These are phyloP conservation scores for Xenosphaeropsis pyriputrescens DNA, from an alignment of 2,329 filamentous ascomycete genomes.

Conservation along the genomic window DNA sequence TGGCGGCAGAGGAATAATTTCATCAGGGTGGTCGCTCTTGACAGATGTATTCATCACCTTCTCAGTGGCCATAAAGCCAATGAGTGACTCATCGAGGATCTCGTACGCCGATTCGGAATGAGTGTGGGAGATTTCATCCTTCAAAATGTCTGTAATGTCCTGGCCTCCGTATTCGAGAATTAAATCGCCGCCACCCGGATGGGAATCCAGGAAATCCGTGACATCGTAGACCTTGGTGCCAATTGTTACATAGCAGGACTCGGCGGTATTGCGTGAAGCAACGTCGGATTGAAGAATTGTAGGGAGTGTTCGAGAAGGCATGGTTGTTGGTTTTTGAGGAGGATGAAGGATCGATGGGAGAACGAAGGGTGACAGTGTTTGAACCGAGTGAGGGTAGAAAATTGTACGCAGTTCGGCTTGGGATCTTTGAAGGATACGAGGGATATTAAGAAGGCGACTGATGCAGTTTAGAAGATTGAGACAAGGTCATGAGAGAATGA, in stretches of 20 bases:
- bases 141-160: conserved; percentile 70
- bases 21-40: conserved; percentile 19
- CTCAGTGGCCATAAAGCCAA: conserved; percentile 63
- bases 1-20: conserved; percentile 36
- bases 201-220: conserved; percentile 77
- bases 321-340: conserved; percentile 22
- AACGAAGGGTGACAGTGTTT: too few species aligned
- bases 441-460: too few species aligned
- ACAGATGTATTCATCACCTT: conserved; percentile 20
- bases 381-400: too few species aligned
- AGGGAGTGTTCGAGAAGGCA: conserved; percentile 72
- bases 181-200: conserved; percentile 80
- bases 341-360: too few species aligned
- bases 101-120: conserved; percentile 95
- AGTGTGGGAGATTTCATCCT: conserved; percentile 66
- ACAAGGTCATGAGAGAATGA: too few species aligned
- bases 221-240: conserved; percentile 89
- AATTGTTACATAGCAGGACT: conserved; percentile 88
- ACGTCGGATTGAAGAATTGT: conserved; percentile 73
- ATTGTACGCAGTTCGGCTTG: too few species aligned
- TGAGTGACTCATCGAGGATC: conserved; percentile 71
- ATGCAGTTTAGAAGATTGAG: too few species aligned
- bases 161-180: conserved; percentile 83
- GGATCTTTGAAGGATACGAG: too few species aligned
- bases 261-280: conserved; percentile 59